A percentile compares a stretch with the other conserved stretches of the same genome.
Evolutionary conservation across 2,329 filamentous ascomycete genomes (phyloP).

Genomic region (Colletotrichum sp.): DNA sequence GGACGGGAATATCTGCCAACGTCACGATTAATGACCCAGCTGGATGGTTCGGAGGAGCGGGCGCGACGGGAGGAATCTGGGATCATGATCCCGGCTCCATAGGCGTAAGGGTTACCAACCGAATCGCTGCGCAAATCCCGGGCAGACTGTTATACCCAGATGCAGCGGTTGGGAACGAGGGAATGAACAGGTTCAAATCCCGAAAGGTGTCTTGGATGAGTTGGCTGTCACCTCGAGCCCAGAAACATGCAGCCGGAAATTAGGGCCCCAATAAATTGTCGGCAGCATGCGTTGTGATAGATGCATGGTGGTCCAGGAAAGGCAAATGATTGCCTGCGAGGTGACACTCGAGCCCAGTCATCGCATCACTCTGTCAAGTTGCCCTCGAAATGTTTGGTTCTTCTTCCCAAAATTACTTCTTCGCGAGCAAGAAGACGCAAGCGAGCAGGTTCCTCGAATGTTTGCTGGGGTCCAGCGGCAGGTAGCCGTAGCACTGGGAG

Average conservation of each 20-base stretch:
- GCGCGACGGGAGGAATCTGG: not conserved
- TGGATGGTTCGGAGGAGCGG: slow-evolving; percentile 8
- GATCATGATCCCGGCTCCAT: not conserved
- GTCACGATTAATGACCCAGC: not conserved
- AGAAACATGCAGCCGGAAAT: not conserved
- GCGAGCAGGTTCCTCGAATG: not conserved
- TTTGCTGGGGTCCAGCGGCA: not conserved
- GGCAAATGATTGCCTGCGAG: not conserved
- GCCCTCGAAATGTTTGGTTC: not conserved
- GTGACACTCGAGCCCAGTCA: not conserved
- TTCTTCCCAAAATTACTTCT: not conserved
- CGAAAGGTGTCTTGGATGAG: not conserved
- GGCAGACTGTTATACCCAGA: not conserved
- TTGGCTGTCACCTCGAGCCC: not conserved
- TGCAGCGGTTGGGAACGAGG: not conserved
- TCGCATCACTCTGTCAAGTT: not conserved
- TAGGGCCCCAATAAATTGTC: not conserved
- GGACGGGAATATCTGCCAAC: not conserved
- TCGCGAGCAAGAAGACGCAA: not conserved
- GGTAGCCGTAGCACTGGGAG: not conserved
- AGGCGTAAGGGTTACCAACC: not conserved
- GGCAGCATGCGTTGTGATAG: not conserved
- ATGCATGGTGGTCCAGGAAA: not conserved
- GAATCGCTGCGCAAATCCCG: not conserved
- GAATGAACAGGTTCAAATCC: not conserved